Conservation (phyloP, 2,329 filamentous ascomycete genomes). For the Aureobasidium subglaciale region DNA sequence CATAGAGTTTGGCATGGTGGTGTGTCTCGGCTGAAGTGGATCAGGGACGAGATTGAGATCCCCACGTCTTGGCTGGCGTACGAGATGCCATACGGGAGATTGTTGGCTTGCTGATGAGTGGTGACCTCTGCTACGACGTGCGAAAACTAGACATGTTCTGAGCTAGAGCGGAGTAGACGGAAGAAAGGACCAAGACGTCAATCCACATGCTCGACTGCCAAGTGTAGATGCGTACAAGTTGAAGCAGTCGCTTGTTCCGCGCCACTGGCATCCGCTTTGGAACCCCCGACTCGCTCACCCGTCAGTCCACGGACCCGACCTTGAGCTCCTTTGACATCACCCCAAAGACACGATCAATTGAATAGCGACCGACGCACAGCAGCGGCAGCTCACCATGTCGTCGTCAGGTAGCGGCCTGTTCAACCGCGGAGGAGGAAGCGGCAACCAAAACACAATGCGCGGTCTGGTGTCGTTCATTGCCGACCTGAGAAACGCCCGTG, state of each 20-base stretch:
- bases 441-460: constrained; percentile 32
- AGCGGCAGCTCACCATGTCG: not conserved
- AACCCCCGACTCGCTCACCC: not conserved
- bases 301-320: not conserved
- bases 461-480: constrained; percentile 98
- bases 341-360: not conserved
- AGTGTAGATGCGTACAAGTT: not conserved
- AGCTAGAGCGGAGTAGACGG: not conserved
- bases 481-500: constrained; percentile 87
- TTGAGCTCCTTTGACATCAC: not conserved
- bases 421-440: constrained; percentile 24
- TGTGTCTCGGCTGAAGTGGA: not conserved
- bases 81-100: not conserved
- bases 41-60: not conserved
- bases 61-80: not conserved
- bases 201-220: not conserved
- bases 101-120: not conserved
- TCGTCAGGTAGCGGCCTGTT: constrained; percentile 30
- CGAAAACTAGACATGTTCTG: constrained; percentile 3
- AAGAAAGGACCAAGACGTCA: not conserved
- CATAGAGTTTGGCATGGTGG: not conserved
- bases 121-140: not conserved
- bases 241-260: too few relatives aligned
- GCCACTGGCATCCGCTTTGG: too few relatives aligned
- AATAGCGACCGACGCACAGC: not conserved